phyloP scores from a whole-genome alignment of 2,329 filamentous ascomycete species.

The Chaetomium strumarium region DNA sequence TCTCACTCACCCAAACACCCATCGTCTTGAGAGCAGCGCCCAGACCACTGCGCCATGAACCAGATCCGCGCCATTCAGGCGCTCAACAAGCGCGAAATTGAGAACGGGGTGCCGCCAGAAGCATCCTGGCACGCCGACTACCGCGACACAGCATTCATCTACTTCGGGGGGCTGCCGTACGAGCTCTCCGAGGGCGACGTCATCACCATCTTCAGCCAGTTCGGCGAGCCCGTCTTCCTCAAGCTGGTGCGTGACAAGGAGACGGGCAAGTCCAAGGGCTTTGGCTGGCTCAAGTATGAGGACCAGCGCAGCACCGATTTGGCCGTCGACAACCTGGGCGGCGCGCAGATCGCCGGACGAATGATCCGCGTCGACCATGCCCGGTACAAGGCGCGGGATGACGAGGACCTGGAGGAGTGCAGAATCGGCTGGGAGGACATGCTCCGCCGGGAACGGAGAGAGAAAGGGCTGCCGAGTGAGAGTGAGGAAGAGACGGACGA shows the following conservation, averaged over 20 bases:
- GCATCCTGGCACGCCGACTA: conserved; percentile 98
- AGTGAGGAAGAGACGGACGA: conserved; percentile 41
- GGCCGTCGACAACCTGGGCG: conserved; percentile 91
- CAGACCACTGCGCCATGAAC: conserved; percentile 59
- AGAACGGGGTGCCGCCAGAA: conserved; percentile 77
- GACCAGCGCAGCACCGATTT: conserved; percentile 94
- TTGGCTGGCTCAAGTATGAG: conserved; percentile 96
- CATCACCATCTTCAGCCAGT: conserved; percentile 95
- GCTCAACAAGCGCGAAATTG: conserved; percentile 91
- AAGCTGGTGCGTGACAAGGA: conserved; percentile 93
- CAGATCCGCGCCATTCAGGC: conserved; percentile 86
- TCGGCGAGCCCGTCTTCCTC: conserved; percentile 87
- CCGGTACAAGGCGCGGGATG: conserved; percentile 81
- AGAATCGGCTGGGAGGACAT: conserved; percentile 56
- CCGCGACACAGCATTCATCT: conserved; percentile 88
- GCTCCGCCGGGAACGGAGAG: conserved; percentile 44
- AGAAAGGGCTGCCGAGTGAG: conserved; percentile 34
- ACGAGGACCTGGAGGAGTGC: conserved; percentile 59
- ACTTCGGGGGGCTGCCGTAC: conserved; percentile 90
- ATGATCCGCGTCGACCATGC: conserved; percentile 87
- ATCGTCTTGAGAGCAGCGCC: not conserved
- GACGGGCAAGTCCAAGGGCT: conserved; percentile 89
- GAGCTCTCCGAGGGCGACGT: conserved; percentile 94
- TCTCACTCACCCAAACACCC: not conserved
- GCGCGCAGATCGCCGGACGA: conserved; percentile 74